Conservation (phyloP, 768 basidiomycete species). For the Lentinula sp. region DNA sequence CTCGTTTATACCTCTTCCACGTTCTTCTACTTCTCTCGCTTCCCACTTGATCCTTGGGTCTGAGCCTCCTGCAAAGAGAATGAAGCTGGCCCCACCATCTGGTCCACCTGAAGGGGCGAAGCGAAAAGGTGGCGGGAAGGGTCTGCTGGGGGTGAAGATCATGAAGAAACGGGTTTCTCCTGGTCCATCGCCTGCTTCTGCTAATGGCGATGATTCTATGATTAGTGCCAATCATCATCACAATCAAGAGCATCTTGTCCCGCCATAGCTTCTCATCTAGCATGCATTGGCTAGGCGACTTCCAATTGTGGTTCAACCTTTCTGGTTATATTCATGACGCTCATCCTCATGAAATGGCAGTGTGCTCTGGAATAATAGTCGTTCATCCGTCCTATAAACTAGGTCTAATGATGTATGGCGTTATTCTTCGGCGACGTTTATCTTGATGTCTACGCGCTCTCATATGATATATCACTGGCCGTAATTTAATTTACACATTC, state of each 20-base stretch:
- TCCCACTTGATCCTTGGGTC: neutral
- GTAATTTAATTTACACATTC: no score
- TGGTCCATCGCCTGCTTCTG: neutral
- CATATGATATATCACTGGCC: no score
- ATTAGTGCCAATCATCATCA: neutral
- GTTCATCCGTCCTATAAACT: no score
- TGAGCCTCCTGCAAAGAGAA: neutral
- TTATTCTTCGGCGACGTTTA: no score
- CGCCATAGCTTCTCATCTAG: neutral
- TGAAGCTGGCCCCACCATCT: neutral
- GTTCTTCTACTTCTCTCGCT: neutral
- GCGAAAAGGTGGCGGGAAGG: neutral
- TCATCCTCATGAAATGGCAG: no score
- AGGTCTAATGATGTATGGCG: no score
- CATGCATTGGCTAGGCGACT: no score
- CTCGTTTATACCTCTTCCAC: neutral
- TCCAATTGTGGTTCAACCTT: no score
- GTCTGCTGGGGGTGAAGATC: slow-evolving; percentile 1
- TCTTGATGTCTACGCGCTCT: no score
- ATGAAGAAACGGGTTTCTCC: neutral
- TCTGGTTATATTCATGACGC: no score
- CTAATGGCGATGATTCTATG: neutral
- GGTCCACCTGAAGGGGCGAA: neutral
- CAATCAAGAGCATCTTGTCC: neutral
- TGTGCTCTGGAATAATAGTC: no score